Evolutionary conservation across 2,329 filamentous ascomycete genomes (phyloP), one percentile per base, ranked within the genome.

Genomic region (Blumeriella jaapii): DNA sequence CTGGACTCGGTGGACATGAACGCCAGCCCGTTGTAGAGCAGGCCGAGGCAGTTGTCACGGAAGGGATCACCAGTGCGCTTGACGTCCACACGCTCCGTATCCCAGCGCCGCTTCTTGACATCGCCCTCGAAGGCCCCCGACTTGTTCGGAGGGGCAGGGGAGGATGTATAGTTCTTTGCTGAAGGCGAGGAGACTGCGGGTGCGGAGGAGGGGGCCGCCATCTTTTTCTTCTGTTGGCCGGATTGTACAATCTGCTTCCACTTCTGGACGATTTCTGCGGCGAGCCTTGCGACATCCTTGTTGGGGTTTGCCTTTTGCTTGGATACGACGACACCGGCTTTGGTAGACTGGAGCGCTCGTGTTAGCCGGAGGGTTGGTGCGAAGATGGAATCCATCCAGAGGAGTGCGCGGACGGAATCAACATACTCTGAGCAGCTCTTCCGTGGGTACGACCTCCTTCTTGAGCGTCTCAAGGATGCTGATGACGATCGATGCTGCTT

Each of bases 21-120:
- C 5, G 73, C 71, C 12, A 98, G 69, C 11, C 87, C 91, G 52
- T 98, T 91, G 65, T 96, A 98, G 59, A 98, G 73, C 27, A 98
- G 71, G 31, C 85, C 86, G 44, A 95, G 78, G 58, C 83, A 93
- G 54, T 76, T 80, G 63, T 96, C 83, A 40, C 91, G 81, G 13
- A 72, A 71, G 38, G 68, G 63, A 40, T 80, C 78, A 30, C 76
- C 76, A 11, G 86, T 95, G 34, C 85, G 73, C 46, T 78, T 74
- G 50, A 74, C 72, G 51, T 87, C 77, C 34, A 94, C 75, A 25
- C 78, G 78, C 57, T 96, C 91, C n/a, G 68, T 70, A 50, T 80
- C 79, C 64, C 79, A 83, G 49, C 74, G 84, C 50, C 91, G 77
- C 66, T 86, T 91, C 54, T 87, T 78, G 2, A 78, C 73, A 47